Evolutionary conservation across 73 alveolate genomes (phyloP).

Genomic region (Paraurostyla sp.): DNA sequence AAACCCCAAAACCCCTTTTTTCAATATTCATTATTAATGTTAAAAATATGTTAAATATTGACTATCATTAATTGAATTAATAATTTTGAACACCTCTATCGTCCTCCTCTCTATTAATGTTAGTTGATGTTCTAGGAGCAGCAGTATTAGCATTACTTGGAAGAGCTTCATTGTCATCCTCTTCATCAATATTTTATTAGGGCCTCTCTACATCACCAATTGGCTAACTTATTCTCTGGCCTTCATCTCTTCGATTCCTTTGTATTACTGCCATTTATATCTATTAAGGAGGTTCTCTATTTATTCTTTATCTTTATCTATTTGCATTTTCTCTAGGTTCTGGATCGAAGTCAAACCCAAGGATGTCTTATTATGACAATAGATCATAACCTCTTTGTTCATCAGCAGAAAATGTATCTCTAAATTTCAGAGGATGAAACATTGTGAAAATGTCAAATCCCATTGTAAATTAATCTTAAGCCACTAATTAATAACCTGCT

Average conservation of each 20-base stretch:
- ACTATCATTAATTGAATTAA: no score
- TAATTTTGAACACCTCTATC: no score
- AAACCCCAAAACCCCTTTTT: no score
- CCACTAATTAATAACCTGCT: constrained; percentile 35
- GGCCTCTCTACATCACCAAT: background rate
- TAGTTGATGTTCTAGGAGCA: no score
- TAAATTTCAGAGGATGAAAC: constrained; percentile 58
- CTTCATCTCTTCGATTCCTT: background rate
- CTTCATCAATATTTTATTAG: no score
- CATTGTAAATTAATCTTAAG: constrained; percentile 14
- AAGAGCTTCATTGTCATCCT: no score
- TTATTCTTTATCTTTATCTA: background rate
- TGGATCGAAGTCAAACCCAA: constrained; percentile 46
- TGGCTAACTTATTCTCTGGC: background rate
- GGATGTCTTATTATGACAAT: background rate
- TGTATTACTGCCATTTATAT: constrained; percentile 34
- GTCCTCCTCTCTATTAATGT: no score
- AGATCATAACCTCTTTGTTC: constrained; percentile 33
- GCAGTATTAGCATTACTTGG: no score
- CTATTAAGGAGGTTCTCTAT: background rate
- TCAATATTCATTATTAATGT: no score
- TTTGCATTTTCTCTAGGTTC: background rate
- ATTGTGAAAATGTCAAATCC: constrained; percentile 64
- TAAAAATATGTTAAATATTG: no score
- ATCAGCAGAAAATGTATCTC: constrained; percentile 1